Conservation (phyloP, 2,329 filamentous ascomycete genomes). For the Aspergillus pseudoglaucus region DNA sequence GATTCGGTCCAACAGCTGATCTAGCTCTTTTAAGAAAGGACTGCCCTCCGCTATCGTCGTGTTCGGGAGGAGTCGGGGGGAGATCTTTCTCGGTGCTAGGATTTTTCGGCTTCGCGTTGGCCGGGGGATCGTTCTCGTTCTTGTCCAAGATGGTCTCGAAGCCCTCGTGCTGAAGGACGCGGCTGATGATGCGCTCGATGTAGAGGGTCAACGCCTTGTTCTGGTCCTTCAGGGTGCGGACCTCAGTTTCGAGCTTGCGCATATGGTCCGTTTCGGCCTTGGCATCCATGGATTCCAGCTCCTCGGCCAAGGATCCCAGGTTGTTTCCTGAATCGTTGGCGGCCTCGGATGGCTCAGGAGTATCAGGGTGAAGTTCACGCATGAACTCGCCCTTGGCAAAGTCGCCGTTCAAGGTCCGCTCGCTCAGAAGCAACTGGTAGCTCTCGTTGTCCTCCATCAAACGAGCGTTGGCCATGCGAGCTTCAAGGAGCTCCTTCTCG, state of each 20-base stretch:
- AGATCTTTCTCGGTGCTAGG: conserved; percentile 67
- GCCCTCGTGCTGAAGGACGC: conserved; percentile 85
- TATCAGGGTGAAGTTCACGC: conserved; percentile 42
- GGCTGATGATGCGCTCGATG: conserved; percentile 98
- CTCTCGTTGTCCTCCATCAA: conserved; percentile 99
- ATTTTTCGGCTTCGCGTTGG: conserved; percentile 21
- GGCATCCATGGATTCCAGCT: conserved; percentile 67
- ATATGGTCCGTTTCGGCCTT: conserved; percentile 54
- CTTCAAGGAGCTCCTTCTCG: conserved; percentile 84
- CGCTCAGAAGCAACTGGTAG: conserved; percentile 88
- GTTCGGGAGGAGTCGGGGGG: conserved; percentile 62
- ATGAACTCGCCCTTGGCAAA: conserved; percentile 78
- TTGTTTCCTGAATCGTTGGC: conserved; percentile 36
- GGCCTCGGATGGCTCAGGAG: conserved; percentile 39
- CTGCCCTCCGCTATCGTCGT: conserved; percentile 39
- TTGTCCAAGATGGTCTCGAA: conserved; percentile 91
- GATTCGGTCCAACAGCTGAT: conserved; percentile 46
- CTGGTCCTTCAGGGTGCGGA: conserved; percentile 77
- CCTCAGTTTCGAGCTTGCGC: conserved; percentile 68
- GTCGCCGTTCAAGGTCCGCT: conserved; percentile 92
- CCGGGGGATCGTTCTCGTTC: conserved; percentile 49
- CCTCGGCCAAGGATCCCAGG: conserved; percentile 68
- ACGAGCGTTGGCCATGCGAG: conserved; percentile 89
- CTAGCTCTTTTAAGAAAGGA: conserved; percentile 55
- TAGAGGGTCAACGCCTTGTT: conserved; percentile 97